Percentiles rank a stretch among this genome's conserved stretches.
phyloP scores from a whole-genome alignment of 768 basidiomycete species.

The Mycena rosella region DNA sequence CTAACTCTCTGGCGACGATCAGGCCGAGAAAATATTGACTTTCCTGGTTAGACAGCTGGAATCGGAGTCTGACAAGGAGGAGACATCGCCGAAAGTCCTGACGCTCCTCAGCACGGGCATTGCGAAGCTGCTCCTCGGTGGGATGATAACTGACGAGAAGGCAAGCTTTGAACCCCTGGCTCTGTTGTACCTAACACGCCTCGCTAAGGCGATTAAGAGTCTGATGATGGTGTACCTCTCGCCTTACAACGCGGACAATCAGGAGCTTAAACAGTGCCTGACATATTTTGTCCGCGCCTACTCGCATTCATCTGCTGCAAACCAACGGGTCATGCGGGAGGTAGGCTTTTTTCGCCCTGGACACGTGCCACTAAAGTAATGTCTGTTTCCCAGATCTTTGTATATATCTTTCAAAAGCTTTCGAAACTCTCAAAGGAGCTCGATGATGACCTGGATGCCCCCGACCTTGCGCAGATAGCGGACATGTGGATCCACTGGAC shows the following conservation, averaged over 20 bases:
- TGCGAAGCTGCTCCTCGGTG: conserved; percentile 86
- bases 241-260: conserved; percentile 84
- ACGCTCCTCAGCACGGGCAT: conserved; percentile 84
- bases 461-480: conserved; percentile 67
- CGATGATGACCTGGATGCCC: conserved; percentile 71
- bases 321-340: conserved; percentile 81
- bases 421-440: conserved; percentile 61
- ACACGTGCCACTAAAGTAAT: not conserved
- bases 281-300: conserved; percentile 90
- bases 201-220: conserved; percentile 53
- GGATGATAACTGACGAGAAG: conserved; percentile 78
- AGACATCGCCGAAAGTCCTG: conserved; percentile 59
- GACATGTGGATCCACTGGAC: conserved; percentile 83
- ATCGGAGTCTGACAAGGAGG: conserved; percentile 63
- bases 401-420: conserved; percentile 64
- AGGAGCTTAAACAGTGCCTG: conserved; percentile 87
- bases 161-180: conserved; percentile 56
- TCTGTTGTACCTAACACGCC: conserved; percentile 55
- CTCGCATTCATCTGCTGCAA: conserved; percentile 80
- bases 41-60: conserved; percentile 64
- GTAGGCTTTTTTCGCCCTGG: conserved; percentile 51
- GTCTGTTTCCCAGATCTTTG: conserved; percentile 60
- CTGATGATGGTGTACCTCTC: conserved; percentile 75
- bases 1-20: not conserved
- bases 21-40: conserved; percentile 58